Conservation (phyloP, 305 asterid genomes). For the Rubia occidens region DNA sequence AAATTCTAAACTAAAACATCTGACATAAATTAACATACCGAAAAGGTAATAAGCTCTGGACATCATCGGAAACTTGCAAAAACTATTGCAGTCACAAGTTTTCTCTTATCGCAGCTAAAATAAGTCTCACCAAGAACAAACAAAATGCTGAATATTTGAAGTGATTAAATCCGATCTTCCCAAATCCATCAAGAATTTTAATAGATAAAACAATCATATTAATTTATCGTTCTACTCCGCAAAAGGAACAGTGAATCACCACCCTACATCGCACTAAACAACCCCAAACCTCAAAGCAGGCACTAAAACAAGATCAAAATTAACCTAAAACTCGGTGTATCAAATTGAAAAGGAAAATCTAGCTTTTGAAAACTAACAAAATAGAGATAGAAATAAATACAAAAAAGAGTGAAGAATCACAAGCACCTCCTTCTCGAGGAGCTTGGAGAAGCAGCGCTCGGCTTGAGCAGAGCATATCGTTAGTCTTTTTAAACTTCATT, state of each 20-base stretch:
- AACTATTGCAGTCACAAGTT: background rate
- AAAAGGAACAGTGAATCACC: slow-evolving; percentile 66
- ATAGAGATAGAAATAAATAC: background rate
- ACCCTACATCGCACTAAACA: slow-evolving; percentile 25
- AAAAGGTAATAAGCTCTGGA: background rate
- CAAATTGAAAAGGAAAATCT: too few relatives aligned
- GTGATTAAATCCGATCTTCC: background rate
- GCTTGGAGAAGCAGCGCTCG: slow-evolving; percentile 77
- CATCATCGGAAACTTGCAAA: too few relatives aligned
- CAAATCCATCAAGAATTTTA: background rate
- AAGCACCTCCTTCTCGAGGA: slow-evolving; percentile 66
- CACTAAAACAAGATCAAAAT: background rate
- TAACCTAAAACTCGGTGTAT: too few relatives aligned
- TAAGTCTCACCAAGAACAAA: too few relatives aligned
- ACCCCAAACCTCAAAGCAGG: background rate
- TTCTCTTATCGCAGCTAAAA: background rate
- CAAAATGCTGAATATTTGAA: background rate
- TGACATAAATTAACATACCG: background rate
- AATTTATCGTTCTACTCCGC: too few relatives aligned
- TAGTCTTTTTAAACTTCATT: too few relatives aligned
- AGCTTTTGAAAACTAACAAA: background rate
- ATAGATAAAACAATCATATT: background rate
- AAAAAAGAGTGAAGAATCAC: background rate
- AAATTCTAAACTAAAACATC: background rate
- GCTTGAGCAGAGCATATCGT: slow-evolving; percentile 70